These are phyloP conservation scores for Ogataea saltuana DNA, from an alignment of 805 yeast species.

Conservation along the genomic window DNA sequence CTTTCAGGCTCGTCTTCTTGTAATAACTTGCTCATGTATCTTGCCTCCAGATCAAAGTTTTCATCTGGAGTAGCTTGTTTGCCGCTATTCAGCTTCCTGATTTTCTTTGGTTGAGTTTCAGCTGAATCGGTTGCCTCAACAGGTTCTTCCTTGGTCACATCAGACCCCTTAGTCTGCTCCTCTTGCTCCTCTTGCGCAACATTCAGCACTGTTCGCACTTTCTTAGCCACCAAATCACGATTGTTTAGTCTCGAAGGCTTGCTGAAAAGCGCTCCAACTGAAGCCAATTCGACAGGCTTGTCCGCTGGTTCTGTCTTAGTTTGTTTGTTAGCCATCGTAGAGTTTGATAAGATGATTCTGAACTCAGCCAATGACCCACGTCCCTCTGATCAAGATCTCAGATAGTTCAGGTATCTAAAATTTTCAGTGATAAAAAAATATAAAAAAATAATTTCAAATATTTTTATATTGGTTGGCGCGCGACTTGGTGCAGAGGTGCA, in stretches of 20 bases:
- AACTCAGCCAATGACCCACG: too few species aligned
- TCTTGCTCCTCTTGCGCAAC: conserved; percentile 22
- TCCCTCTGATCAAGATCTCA: too few species aligned
- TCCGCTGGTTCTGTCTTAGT: neutral
- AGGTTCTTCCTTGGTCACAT: conserved; percentile 22
- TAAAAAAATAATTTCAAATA: too few species aligned
- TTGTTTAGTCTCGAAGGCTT: conserved; percentile 48
- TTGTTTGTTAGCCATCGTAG: conserved; percentile 6
- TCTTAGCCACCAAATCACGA: conserved; percentile 31
- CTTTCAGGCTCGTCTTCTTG: conserved; percentile 38
- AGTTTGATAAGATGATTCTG: neutral
- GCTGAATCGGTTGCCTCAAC: conserved; percentile 23
- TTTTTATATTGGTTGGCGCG: too few species aligned
- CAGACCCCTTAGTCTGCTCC: too few species aligned
- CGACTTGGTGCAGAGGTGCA: conserved; percentile 5
- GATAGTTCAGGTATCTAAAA: too few species aligned
- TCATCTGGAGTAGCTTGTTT: conserved; percentile 35
- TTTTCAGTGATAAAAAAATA: conserved; percentile 4
- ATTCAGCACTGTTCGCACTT: conserved; percentile 26
- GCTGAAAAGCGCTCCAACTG: conserved; percentile 38
- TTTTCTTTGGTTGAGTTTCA: conserved; percentile 20
- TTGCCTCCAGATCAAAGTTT: conserved; percentile 54
- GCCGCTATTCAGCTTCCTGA: conserved; percentile 14
- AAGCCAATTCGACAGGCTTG: neutral
- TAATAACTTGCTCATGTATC: conserved; percentile 52